Base-by-base conservation (phyloP, 768 basidiomycete genomes). In the Russula sp. region DNA sequence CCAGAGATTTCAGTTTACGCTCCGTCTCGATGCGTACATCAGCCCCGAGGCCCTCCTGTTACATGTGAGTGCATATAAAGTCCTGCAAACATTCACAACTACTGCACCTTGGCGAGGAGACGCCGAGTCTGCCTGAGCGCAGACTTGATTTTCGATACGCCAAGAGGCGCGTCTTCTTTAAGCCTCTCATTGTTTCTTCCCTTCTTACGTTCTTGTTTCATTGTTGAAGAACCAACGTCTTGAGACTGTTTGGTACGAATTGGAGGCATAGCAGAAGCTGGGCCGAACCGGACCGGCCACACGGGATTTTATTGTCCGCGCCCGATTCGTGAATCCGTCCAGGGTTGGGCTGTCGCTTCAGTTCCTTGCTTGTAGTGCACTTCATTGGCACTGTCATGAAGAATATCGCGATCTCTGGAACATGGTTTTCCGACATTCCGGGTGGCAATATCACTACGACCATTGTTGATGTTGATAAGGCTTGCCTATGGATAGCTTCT, bases 91-190 rank as follows among this genome's bases (percentile, higher is more conserved):
- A 36, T 55, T 3, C 13, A 54, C 18, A n/a, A 60, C 9, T 6
- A 40, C 34, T 75, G 63, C 48, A 90, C 90, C 81, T 89, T 94
- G 28, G 89, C 88, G 38, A 96, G 80, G 42, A 98, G 76, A 53
- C 95, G 78, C 65, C 84, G 83, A 1, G 93, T 89, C 76, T 96
- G 94, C 59, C 95, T 79, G 59, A 98, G 76, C 30, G 86, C 79
- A 6, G 93, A 82, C 74, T 97, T 98, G 67, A 96, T 77, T 75
- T 93, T 97, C 69, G 89, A 89, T 7, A 94, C 82, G 18, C 94
- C 93, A 3, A 87, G 88, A 6, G 79, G 57, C 3, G 71, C 74
- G 61, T 26, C 46, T 28, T 69, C 62, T 16, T 57, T 61, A 1
- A 0, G 24, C 24, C 46, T 53, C 13, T 38, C 11, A n/a, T 30